A percentile compares a stretch with the other conserved stretches of the same genome.
phyloP scores from a whole-genome alignment of 495 filamentous ascomycete species.

The Niebla homalea region DNA sequence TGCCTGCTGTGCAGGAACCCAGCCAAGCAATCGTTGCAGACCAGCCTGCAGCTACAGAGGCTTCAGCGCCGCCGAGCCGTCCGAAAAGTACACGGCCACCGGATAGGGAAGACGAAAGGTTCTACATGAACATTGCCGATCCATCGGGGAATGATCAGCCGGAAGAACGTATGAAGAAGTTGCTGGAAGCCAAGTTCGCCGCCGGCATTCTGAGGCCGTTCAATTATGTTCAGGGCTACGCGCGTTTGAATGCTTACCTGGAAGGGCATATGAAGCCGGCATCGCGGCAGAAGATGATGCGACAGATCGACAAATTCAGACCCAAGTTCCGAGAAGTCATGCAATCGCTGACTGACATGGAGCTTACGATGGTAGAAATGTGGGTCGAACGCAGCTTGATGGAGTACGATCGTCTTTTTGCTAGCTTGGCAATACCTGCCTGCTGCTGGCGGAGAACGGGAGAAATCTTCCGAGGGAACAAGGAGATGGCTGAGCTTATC shows the following conservation, averaged over 20 bases:
- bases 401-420: slow-evolving; percentile 97
- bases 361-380: slow-evolving; percentile 90
- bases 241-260: slow-evolving; percentile 77
- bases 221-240: slow-evolving; percentile 95
- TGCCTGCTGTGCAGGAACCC: slow-evolving; percentile 22
- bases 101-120: slow-evolving; percentile 78
- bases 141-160: slow-evolving; percentile 83
- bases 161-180: slow-evolving; percentile 88
- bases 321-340: slow-evolving; percentile 94
- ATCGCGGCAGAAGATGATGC: slow-evolving; percentile 75
- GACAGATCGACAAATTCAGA: slow-evolving; percentile 81
- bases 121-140: slow-evolving; percentile 94
- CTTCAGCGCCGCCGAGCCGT: slow-evolving; percentile 35
- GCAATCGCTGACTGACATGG: slow-evolving; percentile 77
- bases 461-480: slow-evolving; percentile 95
- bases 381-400: slow-evolving; percentile 93
- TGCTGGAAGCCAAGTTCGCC: slow-evolving; percentile 88
- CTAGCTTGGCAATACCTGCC: slow-evolving; percentile 95
- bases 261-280: slow-evolving; percentile 65
- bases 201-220: slow-evolving; percentile 90
- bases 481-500: slow-evolving; percentile 96
- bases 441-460: slow-evolving; percentile 96
- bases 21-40: background rate
- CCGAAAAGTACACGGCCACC: slow-evolving; percentile 45
- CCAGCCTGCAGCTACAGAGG: slow-evolving; percentile 18